These are phyloP conservation scores for Nemania abortiva DNA, from an alignment of 2,329 filamentous ascomycete species.

Conservation along the genomic window DNA sequence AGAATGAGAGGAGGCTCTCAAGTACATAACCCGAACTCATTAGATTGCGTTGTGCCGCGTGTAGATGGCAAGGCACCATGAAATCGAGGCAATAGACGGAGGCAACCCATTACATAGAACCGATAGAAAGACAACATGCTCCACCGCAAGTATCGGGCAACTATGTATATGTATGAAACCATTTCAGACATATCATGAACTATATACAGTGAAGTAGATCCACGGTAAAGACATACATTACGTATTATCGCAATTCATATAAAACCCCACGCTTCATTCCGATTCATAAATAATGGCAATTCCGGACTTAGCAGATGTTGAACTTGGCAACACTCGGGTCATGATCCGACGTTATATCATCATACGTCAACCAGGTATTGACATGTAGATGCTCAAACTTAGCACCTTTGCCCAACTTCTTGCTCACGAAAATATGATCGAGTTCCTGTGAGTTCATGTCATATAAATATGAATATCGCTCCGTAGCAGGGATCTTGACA, in stretches of 20 bases:
- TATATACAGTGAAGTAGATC: neutral
- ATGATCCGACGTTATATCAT: slow-evolving; percentile 73
- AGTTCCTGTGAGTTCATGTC: slow-evolving; percentile 77
- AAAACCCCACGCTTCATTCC: neutral
- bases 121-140: neutral
- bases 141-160: neutral
- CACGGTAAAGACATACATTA: neutral
- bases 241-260: no score
- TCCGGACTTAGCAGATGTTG: slow-evolving; percentile 62
- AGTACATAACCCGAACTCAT: no score
- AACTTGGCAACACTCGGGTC: slow-evolving; percentile 75
- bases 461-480: slow-evolving; percentile 78
- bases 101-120: no score
- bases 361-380: slow-evolving; percentile 73
- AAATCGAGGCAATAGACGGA: neutral
- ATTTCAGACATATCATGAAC: neutral
- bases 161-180: neutral
- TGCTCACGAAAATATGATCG: slow-evolving; percentile 72
- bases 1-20: neutral
- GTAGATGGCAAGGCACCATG: neutral
- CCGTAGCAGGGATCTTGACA: slow-evolving; percentile 61
- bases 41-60: no score
- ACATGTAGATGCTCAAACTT: slow-evolving; percentile 76
- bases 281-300: neutral
- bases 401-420: slow-evolving; percentile 48